Percentiles rank a stretch among this genome's conserved stretches.
These are phyloP conservation scores for Sporothrix sp. DNA, from an alignment of 2,329 filamentous ascomycete species.

Conservation along the genomic window DNA sequence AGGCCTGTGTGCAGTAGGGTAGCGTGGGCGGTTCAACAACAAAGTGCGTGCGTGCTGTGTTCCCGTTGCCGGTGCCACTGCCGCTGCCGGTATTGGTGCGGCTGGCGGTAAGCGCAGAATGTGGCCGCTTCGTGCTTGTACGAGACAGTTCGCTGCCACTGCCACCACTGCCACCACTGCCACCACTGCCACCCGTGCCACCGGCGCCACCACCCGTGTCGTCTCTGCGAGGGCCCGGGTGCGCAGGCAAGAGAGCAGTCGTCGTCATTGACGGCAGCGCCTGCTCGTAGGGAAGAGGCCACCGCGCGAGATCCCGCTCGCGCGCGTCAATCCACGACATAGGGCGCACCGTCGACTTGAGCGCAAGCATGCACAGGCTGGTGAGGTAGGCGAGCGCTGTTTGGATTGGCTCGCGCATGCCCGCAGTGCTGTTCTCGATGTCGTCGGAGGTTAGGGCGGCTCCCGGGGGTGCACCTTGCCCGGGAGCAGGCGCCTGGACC, in stretches of 20 bases:
- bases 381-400: slow-evolving; percentile 6
- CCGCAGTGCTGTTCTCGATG: no score
- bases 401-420: neutral
- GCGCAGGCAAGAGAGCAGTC: neutral
- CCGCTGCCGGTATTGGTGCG: neutral
- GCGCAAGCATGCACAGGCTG: slow-evolving; percentile 1
- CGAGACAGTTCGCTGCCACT: neutral
- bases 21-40: slow-evolving; percentile 2
- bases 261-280: neutral
- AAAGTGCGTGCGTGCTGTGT: neutral
- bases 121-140: neutral
- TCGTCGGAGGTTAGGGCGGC: neutral
- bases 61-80: neutral
- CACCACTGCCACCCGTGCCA: no score
- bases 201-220: no score
- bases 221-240: no score
- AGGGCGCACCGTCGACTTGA: neutral
- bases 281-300: neutral
- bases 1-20: no score
- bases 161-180: neutral
- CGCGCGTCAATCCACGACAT: neutral
- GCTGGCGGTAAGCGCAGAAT: neutral
- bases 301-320: neutral
- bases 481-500: neutral
- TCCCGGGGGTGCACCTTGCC: neutral